Evolutionary conservation across 441 rosid species (phyloP), one percentile per base, ranked within the genome.

Genomic region (Raphanus hybrid): DNA sequence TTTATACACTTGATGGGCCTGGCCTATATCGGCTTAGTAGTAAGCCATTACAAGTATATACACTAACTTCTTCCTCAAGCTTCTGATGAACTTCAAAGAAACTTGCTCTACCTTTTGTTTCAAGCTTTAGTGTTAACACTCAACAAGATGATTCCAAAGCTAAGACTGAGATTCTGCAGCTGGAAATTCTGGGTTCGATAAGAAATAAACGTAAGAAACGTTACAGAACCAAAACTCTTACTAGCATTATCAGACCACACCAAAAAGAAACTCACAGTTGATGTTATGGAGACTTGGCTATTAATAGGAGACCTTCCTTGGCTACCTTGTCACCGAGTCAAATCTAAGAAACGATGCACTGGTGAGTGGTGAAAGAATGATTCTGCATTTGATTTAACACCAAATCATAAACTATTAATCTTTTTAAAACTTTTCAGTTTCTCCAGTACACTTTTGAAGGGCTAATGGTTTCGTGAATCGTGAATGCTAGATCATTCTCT

Each of bases 261-360:
- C 60, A 16, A 23, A 43, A 39, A 16, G 8, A 9, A n/a, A 83
- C 87, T 74, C 14, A 87, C 94, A 83, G 85, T 85, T 45, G 87
- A 85, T 27, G 83, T 29, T 27, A 64, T 14, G 23, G 83, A 77
- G 61, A 55, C 68, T 12, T 68, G 60, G 78, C 84, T 84, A 10
- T 69, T 52, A 66, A 16, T 26, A 15, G 86, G 81, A 57, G 84
- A 73, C 43, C 68, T 76, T 20, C 75, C 79, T 11, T 58, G 67
- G 67, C 62, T 55, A 32, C 78, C 77, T 37, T 29, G 34, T 29
- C 34, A 32, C 34, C 34, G 34, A 32, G 34, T 32, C 34, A 32
- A 32, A 32, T 32, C 34, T 32, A 32, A 32, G 4, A 35, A 35
- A 35, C 7, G 39, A 35, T 6, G 39, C 39, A 35, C 39, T 35